A percentile compares a stretch with the other conserved stretches of the same genome.
phyloP scores from a whole-genome alignment of 495 filamentous ascomycete species.

The Friedmanniomyces endolithicus region DNA sequence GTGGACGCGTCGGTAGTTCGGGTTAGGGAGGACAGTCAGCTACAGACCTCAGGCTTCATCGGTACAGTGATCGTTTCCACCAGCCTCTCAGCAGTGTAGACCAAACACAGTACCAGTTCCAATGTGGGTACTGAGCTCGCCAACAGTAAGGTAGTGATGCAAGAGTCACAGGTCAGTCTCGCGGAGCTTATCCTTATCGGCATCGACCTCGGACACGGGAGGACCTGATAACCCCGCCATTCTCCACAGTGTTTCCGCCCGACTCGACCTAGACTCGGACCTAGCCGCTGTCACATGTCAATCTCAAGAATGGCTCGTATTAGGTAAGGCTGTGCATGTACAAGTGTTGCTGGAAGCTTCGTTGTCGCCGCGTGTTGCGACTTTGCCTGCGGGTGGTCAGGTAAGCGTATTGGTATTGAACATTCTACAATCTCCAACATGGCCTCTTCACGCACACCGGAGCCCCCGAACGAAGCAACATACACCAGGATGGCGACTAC shows the following conservation, averaged over 20 bases:
- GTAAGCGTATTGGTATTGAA: neutral
- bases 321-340: too few relatives aligned
- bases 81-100: neutral
- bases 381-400: too few relatives aligned
- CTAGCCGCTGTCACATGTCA: too few relatives aligned
- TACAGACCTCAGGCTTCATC: neutral
- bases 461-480: slow-evolving; percentile 27
- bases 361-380: neutral
- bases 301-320: too few relatives aligned
- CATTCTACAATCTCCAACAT: neutral
- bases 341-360: neutral
- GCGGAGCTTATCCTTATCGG: too few relatives aligned
- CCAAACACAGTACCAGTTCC: neutral
- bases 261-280: too few relatives aligned
- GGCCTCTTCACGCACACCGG: slow-evolving; percentile 30
- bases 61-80: neutral
- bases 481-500: slow-evolving; percentile 51
- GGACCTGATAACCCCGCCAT: too few relatives aligned
- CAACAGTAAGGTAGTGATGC: too few relatives aligned
- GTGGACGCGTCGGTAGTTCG: too few relatives aligned
- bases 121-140: neutral
- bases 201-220: too few relatives aligned
- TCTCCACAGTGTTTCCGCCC: too few relatives aligned
- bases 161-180: too few relatives aligned
- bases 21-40: neutral